Percentiles rank a stretch among this genome's conserved stretches.
phyloP scores from a whole-genome alignment of 148 eudicot species.

The Diospyros lotus region DNA sequence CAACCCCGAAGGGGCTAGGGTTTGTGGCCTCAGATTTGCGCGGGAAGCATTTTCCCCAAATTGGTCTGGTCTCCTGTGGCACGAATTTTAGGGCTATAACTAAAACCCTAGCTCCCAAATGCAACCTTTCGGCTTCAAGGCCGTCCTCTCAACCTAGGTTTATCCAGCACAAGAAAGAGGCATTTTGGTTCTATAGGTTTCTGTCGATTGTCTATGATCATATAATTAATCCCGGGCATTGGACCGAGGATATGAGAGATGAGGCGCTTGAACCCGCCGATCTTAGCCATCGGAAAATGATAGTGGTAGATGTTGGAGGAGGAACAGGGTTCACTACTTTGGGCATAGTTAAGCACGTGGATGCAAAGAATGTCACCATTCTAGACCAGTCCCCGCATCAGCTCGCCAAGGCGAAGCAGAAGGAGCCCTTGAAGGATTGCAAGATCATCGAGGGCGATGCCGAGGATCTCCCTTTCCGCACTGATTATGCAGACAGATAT shows the following conservation, averaged over 20 bases:
- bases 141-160: conserved; percentile 86
- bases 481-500: conserved; percentile 92
- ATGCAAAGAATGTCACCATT: conserved; percentile 92
- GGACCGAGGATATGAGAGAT: conserved; percentile 90
- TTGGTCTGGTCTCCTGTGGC: conserved; percentile 25
- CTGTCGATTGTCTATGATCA: conserved; percentile 77
- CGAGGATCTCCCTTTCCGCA: conserved; percentile 83
- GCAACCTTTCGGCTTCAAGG: conserved; percentile 59
- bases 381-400: conserved; percentile 94
- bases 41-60: conserved; percentile 31
- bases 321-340: conserved; percentile 87
- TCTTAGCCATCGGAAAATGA: conserved; percentile 44
- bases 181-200: conserved; percentile 91
- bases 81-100: conserved; percentile 13
- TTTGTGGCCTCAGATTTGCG: conserved; percentile 44
- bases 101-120: conserved; percentile 39
- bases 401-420: conserved; percentile 78
- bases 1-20: conserved; percentile 35
- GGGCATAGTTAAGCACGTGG: conserved; percentile 78
- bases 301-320: conserved; percentile 88
- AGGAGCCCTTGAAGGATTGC: conserved; percentile 84
- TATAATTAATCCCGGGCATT: conserved; percentile 72
- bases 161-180: conserved; percentile 89
- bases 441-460: conserved; percentile 87
- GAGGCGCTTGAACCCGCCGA: conserved; percentile 91